These are phyloP conservation scores for Entonaema liquescens DNA, from an alignment of 495 filamentous ascomycete genomes.

Conservation along the genomic window DNA sequence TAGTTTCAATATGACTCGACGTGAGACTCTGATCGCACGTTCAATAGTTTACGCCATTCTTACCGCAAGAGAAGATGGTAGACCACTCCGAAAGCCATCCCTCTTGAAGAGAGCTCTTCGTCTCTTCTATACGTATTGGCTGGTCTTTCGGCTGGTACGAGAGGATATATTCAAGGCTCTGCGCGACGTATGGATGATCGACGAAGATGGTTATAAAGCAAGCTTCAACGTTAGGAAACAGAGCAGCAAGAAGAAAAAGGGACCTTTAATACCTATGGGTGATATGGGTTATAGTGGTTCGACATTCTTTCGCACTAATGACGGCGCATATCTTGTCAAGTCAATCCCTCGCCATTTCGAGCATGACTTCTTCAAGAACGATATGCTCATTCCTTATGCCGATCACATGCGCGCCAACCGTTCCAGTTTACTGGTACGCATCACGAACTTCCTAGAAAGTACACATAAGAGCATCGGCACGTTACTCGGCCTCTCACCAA, in stretches of 20 bases:
- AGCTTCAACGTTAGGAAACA: constrained; percentile 57
- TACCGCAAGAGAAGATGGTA: constrained; percentile 29
- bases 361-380: constrained; percentile 71
- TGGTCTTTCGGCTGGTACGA: constrained; percentile 49
- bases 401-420: constrained; percentile 66
- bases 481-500: constrained; percentile 62
- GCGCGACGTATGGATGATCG: constrained; percentile 57
- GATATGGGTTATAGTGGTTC: constrained; percentile 70
- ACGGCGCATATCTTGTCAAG: constrained; percentile 71
- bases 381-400: constrained; percentile 67
- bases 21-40: constrained; percentile 44
- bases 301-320: constrained; percentile 73
- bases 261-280: constrained; percentile 56
- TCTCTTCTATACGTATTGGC: constrained; percentile 52
- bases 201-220: constrained; percentile 62
- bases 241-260: constrained; percentile 18
- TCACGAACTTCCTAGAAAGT: constrained; percentile 70
- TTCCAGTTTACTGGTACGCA: constrained; percentile 69
- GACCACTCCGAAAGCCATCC: constrained; percentile 25
- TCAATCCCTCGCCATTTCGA: constrained; percentile 72
- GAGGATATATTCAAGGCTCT: constrained; percentile 50
- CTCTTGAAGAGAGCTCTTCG: constrained; percentile 45
- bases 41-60: constrained; percentile 47
- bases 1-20: constrained; percentile 35
- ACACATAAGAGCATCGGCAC: constrained; percentile 63